phyloP scores from a whole-genome alignment of 2,329 filamentous ascomycete species.

The Penicillium sp. region DNA sequence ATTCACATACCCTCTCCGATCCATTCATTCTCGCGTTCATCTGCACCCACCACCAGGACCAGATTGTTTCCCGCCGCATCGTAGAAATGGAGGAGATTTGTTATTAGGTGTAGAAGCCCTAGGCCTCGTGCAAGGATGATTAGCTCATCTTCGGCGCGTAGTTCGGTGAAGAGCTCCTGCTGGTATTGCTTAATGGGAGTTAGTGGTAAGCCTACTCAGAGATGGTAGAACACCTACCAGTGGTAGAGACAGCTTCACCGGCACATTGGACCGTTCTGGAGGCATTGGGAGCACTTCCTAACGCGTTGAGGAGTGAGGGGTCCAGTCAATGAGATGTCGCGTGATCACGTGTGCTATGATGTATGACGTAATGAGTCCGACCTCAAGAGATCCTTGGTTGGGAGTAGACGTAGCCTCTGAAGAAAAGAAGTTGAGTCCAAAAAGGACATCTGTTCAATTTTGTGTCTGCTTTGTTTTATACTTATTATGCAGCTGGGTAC shows the following conservation, averaged over 20 bases:
- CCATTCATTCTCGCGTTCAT: conserved; percentile 93
- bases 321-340: conserved; percentile 5
- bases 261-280: conserved; percentile 42
- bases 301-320: conserved; percentile 16
- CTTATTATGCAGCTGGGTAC: not conserved
- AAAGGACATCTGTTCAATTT: not conserved
- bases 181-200: conserved; percentile 67
- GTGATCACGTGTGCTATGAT: conserved; percentile 13
- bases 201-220: conserved; percentile 11
- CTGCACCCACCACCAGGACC: conserved; percentile 82
- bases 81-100: conserved; percentile 95
- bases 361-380: conserved; percentile 17
- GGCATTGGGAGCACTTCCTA: conserved; percentile 40
- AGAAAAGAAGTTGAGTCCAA: too few relatives aligned
- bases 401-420: not conserved
- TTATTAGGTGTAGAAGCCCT: conserved; percentile 84
- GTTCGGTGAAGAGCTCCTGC: conserved; percentile 88
- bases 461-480: not conserved
- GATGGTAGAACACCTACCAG: conserved; percentile 44
- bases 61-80: conserved; percentile 94
- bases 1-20: conserved; percentile 69
- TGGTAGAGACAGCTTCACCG: conserved; percentile 63
- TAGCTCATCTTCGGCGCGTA: conserved; percentile 87
- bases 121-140: conserved; percentile 88
- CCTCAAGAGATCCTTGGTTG: not conserved